Evolutionary conservation across 1,284 basidiomycete species (phyloP), one percentile per base, ranked within the genome.

Genomic region (Coniferiporia weirii): DNA sequence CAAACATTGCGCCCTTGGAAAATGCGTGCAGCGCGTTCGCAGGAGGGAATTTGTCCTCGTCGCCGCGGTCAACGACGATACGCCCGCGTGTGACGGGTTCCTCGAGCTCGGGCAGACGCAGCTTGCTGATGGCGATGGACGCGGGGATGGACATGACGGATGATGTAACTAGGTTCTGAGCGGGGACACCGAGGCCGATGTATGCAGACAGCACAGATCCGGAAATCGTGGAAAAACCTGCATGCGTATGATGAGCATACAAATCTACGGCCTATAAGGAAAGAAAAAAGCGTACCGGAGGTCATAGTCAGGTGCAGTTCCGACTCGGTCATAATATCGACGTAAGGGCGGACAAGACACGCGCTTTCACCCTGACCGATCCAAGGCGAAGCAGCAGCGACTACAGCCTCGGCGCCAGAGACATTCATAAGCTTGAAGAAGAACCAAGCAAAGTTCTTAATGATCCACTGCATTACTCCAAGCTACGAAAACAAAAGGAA

Each of bases 71-170:
- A 57, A 95, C 80, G 58, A 87, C 80, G 63, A 94, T 81, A 35
- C 76, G 81, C 17, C 93, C 93, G 54, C 89, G 85, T 36, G 94
- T 95, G 57, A 94, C 80, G 49, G 93, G 91, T 66, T 91, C 88
- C 51, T 94, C 91, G 47, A 79, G 73, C 74, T 96, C 93, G 1
- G 93, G 93, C 19, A 87, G 68, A 51, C 92, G 87, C 67, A 95
- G 76, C 75, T 96, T 96, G 70, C 87, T 88, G 65, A 95, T 93
- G 2, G 93, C 84, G 69, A 96, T 93, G 10, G 93, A 93, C 0
- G 94, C 93, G 9, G 93, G 93, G 67, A 96, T 96, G 69, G 87
- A 91, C 93, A 96, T 96, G 65, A 96, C 89, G 9, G 91, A 93
- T 4, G 93, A 90, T 4, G 93, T 94, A 67, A 96, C 80, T 34